Conservation (phyloP, 2,329 filamentous ascomycete species). For the Metarhizium album region DNA sequence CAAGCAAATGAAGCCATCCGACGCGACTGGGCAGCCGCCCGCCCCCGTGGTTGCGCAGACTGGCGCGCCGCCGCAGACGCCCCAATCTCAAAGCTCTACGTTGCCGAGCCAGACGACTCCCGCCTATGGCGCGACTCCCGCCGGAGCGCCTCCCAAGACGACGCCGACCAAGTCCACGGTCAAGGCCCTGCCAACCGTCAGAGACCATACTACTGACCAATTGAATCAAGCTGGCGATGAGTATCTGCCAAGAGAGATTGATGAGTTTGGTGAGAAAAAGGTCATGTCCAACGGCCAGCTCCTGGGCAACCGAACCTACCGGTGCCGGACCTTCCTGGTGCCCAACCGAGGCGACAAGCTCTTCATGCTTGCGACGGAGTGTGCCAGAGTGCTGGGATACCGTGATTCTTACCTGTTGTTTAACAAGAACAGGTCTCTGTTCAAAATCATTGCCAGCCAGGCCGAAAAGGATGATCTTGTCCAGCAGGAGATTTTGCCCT, state of each 20-base stretch:
- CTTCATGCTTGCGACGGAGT: constrained; percentile 98
- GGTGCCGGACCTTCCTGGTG: constrained; percentile 87
- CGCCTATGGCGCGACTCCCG: constrained; percentile 27
- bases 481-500: constrained; percentile 86
- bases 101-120: constrained; percentile 32
- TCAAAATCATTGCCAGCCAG: constrained; percentile 95
- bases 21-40: constrained; percentile 44
- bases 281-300: constrained; percentile 75
- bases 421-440: constrained; percentile 95
- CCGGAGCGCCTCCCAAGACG: constrained; percentile 58
- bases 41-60: constrained; percentile 30
- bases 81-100: constrained; percentile 38
- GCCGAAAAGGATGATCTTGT: constrained; percentile 95
- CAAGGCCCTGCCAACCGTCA: constrained; percentile 88
- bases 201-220: constrained; percentile 96
- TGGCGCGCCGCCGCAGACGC: constrained; percentile 41
- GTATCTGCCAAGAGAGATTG: constrained; percentile 86
- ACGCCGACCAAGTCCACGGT: constrained; percentile 75
- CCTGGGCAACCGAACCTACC: constrained; percentile 74
- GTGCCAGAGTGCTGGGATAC: constrained; percentile 85
- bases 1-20: constrained; percentile 52
- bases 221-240: constrained; percentile 83
- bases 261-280: constrained; percentile 91
- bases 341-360: constrained; percentile 85
- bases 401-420: constrained; percentile 96